These are phyloP conservation scores for Cercospora beticola DNA, from an alignment of 2,329 filamentous ascomycete species.

Conservation along the genomic window DNA sequence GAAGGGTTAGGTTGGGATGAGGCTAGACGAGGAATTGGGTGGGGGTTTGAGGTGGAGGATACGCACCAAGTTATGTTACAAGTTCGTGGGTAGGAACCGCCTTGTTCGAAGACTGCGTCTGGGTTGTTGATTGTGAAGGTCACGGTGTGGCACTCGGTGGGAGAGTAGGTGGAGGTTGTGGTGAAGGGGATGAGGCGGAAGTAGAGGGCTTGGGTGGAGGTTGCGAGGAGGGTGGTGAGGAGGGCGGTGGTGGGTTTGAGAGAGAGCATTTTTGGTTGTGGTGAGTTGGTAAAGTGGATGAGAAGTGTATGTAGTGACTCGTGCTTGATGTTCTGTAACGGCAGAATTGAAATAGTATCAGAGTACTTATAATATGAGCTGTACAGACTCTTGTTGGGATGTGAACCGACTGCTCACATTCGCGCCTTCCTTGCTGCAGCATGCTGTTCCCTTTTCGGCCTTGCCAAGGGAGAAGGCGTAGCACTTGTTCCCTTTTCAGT, in stretches of 20 bases:
- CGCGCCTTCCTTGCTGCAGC: neutral
- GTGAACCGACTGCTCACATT: neutral
- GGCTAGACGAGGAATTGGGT: too few relatives aligned
- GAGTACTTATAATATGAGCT: too few relatives aligned
- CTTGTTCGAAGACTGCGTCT: constrained; percentile 26
- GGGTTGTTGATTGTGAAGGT: constrained; percentile 29
- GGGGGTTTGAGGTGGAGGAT: neutral
- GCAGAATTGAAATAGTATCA: too few relatives aligned
- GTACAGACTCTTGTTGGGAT: too few relatives aligned
- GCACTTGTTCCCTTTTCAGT: neutral
- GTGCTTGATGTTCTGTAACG: too few relatives aligned
- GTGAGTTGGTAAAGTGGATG: neutral
- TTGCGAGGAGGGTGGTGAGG: neutral
- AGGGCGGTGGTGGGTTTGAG: constrained; percentile 1
- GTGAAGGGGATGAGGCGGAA: constrained; percentile 23
- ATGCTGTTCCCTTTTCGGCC: neutral
- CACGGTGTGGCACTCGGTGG: constrained; percentile 19
- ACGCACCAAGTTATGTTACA: constrained; percentile 23
- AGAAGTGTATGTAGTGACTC: too few relatives aligned
- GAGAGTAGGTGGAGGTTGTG: constrained; percentile 17
- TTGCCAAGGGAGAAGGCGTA: neutral
- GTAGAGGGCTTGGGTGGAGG: constrained; percentile 19
- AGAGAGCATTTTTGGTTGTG: neutral
- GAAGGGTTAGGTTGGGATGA: neutral
- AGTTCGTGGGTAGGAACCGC: constrained; percentile 11